Evolutionary conservation across 2,329 filamentous ascomycete genomes (phyloP), one percentile per base, ranked within the genome.

Genomic region (Elsinoe perseae): DNA sequence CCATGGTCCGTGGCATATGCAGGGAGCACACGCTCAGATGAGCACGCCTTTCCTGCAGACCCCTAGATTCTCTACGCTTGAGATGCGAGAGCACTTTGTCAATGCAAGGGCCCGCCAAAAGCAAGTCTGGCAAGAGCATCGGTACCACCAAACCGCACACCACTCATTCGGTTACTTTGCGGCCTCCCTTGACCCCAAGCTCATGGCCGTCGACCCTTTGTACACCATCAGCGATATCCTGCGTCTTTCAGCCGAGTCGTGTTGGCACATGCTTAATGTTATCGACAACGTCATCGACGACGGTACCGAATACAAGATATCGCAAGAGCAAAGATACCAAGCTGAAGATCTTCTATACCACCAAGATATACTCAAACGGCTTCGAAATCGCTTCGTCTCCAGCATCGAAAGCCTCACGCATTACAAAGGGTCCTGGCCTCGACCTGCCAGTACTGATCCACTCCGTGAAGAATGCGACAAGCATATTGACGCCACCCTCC

Each of bases 171-270:
- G 21, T 3, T n/a, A 20, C 9, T 54, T 23, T 21, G 50, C 30
- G 2, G n/a, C 10, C 2, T 12, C 21, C 30, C 50, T 54, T 3
- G 32, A 54, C 6, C 30, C n/a, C 14, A 28, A 18, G 3, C 38
- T 40, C 10, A 54, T 54, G 50, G 21, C 23, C n/a, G 3, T 16
- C 3, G 50, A 54, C 14, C 32, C 50, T 3, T 42, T 54, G 8
- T 54, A 54, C n/a, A n/a, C 30, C 14, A 27, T 54, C 14, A 23
- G 23, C 14, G 50, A 54, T 20, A 14, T 54, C n/a, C 25, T 54
- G 10, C 30, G 21, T 4, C 12, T 20, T 5, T 36, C 50, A 10
- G 32, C 50, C 3, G 18, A 54, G 10, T 40, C 32, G 16, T n/a
- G 40, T 12, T 40, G 20, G n/a, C 28, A 28, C 3, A 7, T 46